Conservation (phyloP, 257 asterid genomes). For the Cordia subcordata region DNA sequence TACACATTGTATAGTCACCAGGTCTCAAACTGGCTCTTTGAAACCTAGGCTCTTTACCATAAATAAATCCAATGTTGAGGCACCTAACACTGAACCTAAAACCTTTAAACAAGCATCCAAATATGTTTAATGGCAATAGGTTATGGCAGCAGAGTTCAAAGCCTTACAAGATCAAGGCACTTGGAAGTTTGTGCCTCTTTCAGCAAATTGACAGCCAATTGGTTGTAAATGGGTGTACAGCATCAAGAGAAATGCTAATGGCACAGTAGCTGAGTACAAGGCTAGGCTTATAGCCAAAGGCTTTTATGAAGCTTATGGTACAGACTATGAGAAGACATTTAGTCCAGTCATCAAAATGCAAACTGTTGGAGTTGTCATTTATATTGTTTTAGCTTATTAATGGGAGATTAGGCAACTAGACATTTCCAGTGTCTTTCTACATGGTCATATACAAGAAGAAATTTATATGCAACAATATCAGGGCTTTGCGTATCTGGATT, state of each 20-base stretch:
- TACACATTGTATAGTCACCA: no score
- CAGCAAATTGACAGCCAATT: not conserved
- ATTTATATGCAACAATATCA: not conserved
- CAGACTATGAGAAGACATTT: not conserved
- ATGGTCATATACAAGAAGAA: not conserved
- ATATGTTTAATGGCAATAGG: conserved; percentile 7
- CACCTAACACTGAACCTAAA: conserved; percentile 23
- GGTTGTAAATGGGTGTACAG: not conserved
- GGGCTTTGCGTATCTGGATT: not conserved
- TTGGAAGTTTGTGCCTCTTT: not conserved
- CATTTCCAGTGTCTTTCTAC: not conserved
- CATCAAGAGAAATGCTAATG: not conserved
- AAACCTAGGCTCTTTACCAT: no score
- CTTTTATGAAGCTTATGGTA: not conserved
- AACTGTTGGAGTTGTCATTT: not conserved
- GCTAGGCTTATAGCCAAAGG: not conserved
- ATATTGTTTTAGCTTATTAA: not conserved
- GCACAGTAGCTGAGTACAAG: not conserved
- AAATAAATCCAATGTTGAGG: no score
- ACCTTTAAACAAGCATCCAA: not conserved
- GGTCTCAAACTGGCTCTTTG: no score
- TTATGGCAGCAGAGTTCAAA: conserved; percentile 7
- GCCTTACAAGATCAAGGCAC: not conserved
- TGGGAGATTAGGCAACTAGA: not conserved
- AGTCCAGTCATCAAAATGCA: not conserved